A percentile compares a stretch with the other conserved stretches of the same genome.
phyloP scores from a whole-genome alignment of 2,329 filamentous ascomycete genomes.

The Ciborinia camelliae region DNA sequence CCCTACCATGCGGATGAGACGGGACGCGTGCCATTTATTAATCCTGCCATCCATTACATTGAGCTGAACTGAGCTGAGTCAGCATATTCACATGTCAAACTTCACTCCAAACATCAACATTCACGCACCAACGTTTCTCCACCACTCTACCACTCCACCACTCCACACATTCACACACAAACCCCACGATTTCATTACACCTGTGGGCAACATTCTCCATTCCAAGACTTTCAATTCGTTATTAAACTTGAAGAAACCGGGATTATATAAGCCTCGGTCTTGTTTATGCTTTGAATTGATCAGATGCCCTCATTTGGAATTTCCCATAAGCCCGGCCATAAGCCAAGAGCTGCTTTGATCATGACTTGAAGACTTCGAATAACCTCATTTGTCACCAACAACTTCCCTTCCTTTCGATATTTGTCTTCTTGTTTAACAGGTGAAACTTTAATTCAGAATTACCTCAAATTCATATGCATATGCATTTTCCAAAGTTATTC shows the following conservation, averaged over 20 bases:
- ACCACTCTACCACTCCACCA: neutral
- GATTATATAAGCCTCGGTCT: conserved; percentile 1
- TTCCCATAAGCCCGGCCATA: no score
- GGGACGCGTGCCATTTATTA: neutral
- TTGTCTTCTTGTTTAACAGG: neutral
- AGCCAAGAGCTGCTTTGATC: neutral
- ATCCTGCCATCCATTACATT: no score
- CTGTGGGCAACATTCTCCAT: neutral
- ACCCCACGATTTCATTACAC: conserved; percentile 2
- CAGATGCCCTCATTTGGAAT: neutral
- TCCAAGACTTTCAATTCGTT: conserved; percentile 1
- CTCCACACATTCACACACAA: neutral
- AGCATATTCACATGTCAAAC: conserved; percentile 11
- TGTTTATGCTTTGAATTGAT: neutral
- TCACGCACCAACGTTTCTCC: neutral
- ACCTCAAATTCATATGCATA: neutral
- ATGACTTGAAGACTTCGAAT: neutral
- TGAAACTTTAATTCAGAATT: neutral
- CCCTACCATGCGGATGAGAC: no score
- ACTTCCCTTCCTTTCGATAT: neutral
- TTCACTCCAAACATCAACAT: neutral
- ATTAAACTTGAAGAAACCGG: neutral
- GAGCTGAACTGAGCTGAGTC: no score
- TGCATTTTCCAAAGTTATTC: neutral
- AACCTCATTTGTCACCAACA: neutral